phyloP scores from a whole-genome alignment of 805 yeast genomes.

The Phaffomyces antillensis region DNA sequence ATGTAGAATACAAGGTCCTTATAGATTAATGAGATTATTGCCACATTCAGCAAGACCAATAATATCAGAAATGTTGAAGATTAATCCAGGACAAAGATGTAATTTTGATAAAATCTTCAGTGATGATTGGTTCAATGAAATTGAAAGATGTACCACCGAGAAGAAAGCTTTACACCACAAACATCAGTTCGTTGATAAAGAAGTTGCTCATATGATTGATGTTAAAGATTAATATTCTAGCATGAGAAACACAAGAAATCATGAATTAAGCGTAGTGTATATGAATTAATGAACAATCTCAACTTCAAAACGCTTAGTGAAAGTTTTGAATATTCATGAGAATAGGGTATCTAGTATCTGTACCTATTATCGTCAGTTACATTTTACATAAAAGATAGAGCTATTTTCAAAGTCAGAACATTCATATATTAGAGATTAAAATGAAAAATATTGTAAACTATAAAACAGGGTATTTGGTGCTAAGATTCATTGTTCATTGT shows the following conservation, averaged over 20 bases:
- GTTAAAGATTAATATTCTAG: slow-evolving; percentile 24
- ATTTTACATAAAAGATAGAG: too few species aligned
- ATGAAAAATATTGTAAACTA: too few species aligned
- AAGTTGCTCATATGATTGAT: slow-evolving; percentile 37
- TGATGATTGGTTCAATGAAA: slow-evolving; percentile 67
- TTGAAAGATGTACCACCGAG: slow-evolving; percentile 38
- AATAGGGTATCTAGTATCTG: too few species aligned
- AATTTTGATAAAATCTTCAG: slow-evolving; percentile 55
- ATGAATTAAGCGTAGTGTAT: neutral
- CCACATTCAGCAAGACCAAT: slow-evolving; percentile 83
- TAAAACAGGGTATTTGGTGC: too few species aligned
- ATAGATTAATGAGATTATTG: slow-evolving; percentile 67
- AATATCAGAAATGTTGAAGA: slow-evolving; percentile 54
- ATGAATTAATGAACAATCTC: neutral
- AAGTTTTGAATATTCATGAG: too few species aligned
- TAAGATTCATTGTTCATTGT: neutral
- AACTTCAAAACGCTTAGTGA: too few species aligned
- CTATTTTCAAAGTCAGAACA: too few species aligned
- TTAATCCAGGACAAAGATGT: slow-evolving; percentile 58
- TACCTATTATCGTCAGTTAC: too few species aligned
- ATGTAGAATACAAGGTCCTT: slow-evolving; percentile 59
- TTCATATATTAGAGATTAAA: too few species aligned
- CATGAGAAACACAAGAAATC: too few species aligned
- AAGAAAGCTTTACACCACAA: slow-evolving; percentile 40
- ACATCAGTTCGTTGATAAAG: slow-evolving; percentile 43